phyloP scores from a whole-genome alignment of 23 red algal species.

The Gracilaria gracilis region DNA sequence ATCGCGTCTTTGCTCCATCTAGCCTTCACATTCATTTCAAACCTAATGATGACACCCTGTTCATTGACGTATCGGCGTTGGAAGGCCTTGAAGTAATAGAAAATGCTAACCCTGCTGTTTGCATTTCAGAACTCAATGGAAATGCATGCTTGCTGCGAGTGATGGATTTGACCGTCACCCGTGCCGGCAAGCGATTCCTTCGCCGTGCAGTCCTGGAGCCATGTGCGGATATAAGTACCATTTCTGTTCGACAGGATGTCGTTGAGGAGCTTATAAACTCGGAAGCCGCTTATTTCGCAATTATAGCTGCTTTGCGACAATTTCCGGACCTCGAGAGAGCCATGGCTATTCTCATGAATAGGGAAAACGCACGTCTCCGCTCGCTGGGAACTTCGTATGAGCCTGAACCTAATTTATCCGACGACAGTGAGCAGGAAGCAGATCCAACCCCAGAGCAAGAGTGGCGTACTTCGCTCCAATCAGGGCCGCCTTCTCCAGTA shows the following conservation, averaged over 20 bases:
- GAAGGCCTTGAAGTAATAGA: conserved; percentile 82
- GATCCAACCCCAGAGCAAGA: background rate
- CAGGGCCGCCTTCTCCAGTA: conserved; percentile 50
- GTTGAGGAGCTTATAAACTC: conserved; percentile 77
- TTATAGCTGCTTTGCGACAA: conserved; percentile 48
- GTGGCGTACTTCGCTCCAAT: background rate
- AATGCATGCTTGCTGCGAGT: conserved; percentile 55
- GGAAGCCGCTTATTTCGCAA: conserved; percentile 69
- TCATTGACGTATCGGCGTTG: conserved; percentile 78
- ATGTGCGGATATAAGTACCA: conserved; percentile 64
- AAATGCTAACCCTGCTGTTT: conserved; percentile 32
- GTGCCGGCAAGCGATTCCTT: conserved; percentile 74
- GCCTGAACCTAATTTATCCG: background rate
- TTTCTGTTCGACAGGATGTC: conserved; percentile 79
- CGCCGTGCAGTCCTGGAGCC: conserved; percentile 90
- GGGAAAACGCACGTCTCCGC: conserved; percentile 48
- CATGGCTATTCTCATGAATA: conserved; percentile 68
- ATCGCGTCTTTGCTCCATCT: conserved; percentile 59
- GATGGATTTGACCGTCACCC: conserved; percentile 80
- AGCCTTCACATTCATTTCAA: conserved; percentile 73
- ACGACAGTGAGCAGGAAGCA: background rate
- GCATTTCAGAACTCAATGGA: conserved; percentile 2
- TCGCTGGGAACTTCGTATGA: background rate
- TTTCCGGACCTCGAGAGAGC: conserved; percentile 89
- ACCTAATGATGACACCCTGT: conserved; percentile 80